These are phyloP conservation scores for Oxalis stricta DNA, from an alignment of 441 rosid genomes.

Conservation along the genomic window DNA sequence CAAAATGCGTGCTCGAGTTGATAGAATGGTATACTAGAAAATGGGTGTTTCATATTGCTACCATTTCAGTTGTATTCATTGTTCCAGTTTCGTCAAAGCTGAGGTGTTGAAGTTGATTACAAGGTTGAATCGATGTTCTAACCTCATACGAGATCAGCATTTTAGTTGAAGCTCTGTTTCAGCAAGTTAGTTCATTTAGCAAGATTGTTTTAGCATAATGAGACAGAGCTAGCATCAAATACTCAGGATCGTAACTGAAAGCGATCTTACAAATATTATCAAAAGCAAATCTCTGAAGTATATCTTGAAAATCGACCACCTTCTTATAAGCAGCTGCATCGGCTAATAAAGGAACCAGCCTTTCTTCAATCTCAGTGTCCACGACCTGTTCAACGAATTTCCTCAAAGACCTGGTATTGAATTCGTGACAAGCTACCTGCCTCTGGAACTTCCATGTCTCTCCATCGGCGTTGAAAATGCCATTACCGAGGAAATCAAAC, in stretches of 20 bases:
- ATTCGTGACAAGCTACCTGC: constrained; percentile 53
- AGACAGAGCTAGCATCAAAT: constrained; percentile 26
- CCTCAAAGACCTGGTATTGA: constrained; percentile 48
- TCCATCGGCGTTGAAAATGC: constrained; percentile 53
- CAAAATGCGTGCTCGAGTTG: too few relatives aligned
- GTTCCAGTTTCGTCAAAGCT: too few relatives aligned
- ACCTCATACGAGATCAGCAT: too few relatives aligned
- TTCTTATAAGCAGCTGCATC: constrained; percentile 9
- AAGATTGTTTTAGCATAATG: too few relatives aligned
- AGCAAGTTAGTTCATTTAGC: too few relatives aligned
- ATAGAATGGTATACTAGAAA: too few relatives aligned
- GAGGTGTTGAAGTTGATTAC: too few relatives aligned
- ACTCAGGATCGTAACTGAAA: constrained; percentile 45
- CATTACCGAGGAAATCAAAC: constrained; percentile 41
- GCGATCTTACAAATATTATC: constrained; percentile 58
- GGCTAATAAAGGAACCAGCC: constrained; percentile 39
- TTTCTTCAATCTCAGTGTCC: constrained; percentile 30
- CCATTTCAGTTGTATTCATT: too few relatives aligned
- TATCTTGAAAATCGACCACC: constrained; percentile 41
- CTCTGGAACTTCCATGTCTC: constrained; percentile 56
- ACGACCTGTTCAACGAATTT: constrained; percentile 42
- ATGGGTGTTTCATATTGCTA: too few relatives aligned
- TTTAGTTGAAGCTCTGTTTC: too few relatives aligned
- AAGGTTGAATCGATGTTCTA: too few relatives aligned
- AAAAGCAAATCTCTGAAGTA: constrained; percentile 52